A percentile compares a stretch with the other conserved stretches of the same genome.
Conservation (phyloP, 768 basidiomycete genomes). For the Pluteus cervinus region DNA sequence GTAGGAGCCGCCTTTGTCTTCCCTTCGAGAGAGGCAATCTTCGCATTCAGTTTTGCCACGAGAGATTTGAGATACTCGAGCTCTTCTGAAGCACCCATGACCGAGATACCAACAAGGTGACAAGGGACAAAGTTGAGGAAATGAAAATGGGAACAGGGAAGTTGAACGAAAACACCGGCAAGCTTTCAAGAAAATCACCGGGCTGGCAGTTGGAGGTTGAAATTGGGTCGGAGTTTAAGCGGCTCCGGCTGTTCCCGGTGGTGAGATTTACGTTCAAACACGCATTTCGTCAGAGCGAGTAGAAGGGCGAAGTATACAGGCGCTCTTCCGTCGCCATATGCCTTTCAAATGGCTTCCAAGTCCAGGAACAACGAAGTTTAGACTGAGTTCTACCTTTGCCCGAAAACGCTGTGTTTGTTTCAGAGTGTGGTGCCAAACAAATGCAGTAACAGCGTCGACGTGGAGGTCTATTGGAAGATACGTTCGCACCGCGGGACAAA, state of each 20-base stretch:
- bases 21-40: constrained; percentile 76
- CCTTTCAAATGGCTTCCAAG: too few species aligned
- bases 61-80: constrained; percentile 94
- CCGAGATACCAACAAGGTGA: constrained; percentile 11
- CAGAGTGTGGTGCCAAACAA: constrained; percentile 17
- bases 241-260: too few species aligned
- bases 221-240: constrained; percentile 25
- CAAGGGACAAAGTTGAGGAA: constrained; percentile 10
- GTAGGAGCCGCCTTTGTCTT: constrained; percentile 46
- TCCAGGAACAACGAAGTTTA: too few species aligned
- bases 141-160: constrained; percentile 7
- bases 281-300: too few species aligned
- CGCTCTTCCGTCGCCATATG: too few species aligned
- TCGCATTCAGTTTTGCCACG: constrained; percentile 84
- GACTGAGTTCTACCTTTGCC: constrained; percentile 1
- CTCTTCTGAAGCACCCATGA: constrained; percentile 68
- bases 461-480: constrained; percentile 17
- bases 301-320: too few species aligned
- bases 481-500: constrained; percentile 5
- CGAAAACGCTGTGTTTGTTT: constrained; percentile 1
- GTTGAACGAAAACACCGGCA: constrained; percentile 1
- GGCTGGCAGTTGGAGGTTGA: constrained; percentile 9
- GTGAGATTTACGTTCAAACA: too few species aligned
- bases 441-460: constrained; percentile 20
- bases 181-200: background rate